A percentile compares a stretch with the other conserved stretches of the same genome.
Conservation (phyloP, 2,329 filamentous ascomycete genomes). For the Emmonsia crescens region DNA sequence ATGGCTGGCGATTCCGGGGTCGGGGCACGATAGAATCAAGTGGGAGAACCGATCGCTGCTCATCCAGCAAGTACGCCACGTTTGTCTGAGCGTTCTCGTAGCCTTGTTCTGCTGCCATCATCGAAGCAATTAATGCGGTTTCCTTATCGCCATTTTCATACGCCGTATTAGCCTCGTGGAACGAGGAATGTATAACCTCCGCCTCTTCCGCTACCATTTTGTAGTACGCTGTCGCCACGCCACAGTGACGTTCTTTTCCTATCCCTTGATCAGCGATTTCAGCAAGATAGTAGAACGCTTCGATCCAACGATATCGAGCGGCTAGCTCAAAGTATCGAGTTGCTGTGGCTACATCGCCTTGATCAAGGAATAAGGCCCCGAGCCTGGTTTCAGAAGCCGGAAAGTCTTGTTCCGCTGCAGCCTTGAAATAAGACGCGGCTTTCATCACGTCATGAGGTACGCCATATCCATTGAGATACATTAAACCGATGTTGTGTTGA, state of each 20-base stretch:
- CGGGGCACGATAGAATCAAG: slow-evolving; percentile 44
- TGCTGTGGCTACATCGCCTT: slow-evolving; percentile 70
- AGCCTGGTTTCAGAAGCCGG: slow-evolving; percentile 72
- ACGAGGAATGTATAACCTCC: slow-evolving; percentile 63
- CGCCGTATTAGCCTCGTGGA: slow-evolving; percentile 71
- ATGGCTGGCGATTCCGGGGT: slow-evolving; percentile 29
- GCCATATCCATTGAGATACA: slow-evolving; percentile 70
- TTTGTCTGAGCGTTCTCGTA: slow-evolving; percentile 86
- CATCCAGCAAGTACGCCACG: slow-evolving; percentile 75
- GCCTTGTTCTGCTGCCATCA: slow-evolving; percentile 85
- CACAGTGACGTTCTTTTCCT: slow-evolving; percentile 68
- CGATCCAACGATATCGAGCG: slow-evolving; percentile 69
- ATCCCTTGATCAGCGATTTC: slow-evolving; percentile 75
- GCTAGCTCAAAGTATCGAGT: slow-evolving; percentile 82
- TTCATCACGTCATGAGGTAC: slow-evolving; percentile 57
- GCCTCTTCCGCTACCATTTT: slow-evolving; percentile 65
- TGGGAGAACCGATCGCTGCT: slow-evolving; percentile 51
- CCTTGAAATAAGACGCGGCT: slow-evolving; percentile 65
- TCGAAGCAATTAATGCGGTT: slow-evolving; percentile 65
- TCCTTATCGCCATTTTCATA: slow-evolving; percentile 71
- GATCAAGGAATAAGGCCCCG: slow-evolving; percentile 75
- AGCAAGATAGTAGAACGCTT: slow-evolving; percentile 84
- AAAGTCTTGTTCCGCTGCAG: slow-evolving; percentile 71
- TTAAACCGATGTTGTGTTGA: slow-evolving; percentile 72
- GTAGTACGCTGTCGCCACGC: slow-evolving; percentile 69